These are phyloP conservation scores for Cordyceps cicadae DNA, from an alignment of 2,329 filamentous ascomycete genomes.

Conservation along the genomic window DNA sequence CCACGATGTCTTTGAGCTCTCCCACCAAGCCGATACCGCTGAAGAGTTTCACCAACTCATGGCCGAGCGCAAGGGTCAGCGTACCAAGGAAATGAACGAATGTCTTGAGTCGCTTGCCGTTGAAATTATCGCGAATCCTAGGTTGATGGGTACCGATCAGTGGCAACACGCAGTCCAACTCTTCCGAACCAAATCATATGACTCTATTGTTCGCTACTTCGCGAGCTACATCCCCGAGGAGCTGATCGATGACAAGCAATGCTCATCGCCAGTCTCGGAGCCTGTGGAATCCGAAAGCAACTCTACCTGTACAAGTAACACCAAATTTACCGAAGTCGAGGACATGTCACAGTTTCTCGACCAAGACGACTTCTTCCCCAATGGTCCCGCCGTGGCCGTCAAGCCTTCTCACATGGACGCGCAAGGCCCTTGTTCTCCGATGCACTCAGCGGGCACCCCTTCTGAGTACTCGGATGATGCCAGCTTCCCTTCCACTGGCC, in stretches of 20 bases:
- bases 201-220: conserved; percentile 53
- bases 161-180: conserved; percentile 52
- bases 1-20: conserved; percentile 53
- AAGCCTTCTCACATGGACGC: conserved; percentile 31
- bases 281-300: conserved; percentile 15
- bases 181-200: conserved; percentile 50
- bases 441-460: conserved; percentile 42
- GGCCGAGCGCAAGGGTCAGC: conserved; percentile 44
- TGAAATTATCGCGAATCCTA: conserved; percentile 53
- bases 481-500: conserved; percentile 23
- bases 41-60: conserved; percentile 49
- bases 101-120: conserved; percentile 49
- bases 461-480: conserved; percentile 31
- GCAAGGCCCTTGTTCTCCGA: conserved; percentile 28
- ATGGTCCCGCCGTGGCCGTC: conserved; percentile 33
- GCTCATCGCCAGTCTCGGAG: conserved; percentile 29
- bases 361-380: conserved; percentile 27
- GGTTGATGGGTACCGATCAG: conserved; percentile 49
- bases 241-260: conserved; percentile 29
- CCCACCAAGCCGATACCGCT: conserved; percentile 38
- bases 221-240: conserved; percentile 48
- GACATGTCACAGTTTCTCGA: conserved; percentile 35
- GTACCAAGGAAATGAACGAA: conserved; percentile 46
- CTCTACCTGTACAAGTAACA: conserved; percentile 28
- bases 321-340: conserved; percentile 31